phyloP scores from a whole-genome alignment of 2,329 filamentous ascomycete species.

The Epichloe sp. region DNA sequence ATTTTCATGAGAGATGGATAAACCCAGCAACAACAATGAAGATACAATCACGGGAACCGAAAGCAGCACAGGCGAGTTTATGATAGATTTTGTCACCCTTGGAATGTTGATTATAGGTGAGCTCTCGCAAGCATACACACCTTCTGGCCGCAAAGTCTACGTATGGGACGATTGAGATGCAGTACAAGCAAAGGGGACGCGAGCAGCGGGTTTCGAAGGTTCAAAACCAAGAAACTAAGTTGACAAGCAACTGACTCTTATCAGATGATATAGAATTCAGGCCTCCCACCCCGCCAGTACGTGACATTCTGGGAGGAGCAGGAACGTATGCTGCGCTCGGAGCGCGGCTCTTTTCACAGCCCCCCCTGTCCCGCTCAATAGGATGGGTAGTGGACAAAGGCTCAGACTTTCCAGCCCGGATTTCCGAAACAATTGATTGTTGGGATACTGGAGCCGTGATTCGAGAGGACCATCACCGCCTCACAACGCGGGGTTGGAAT shows the following conservation, averaged over 20 bases:
- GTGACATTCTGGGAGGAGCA: constrained; percentile 74
- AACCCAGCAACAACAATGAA: neutral
- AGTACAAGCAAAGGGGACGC: neutral
- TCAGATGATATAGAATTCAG: constrained; percentile 85
- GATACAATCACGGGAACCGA: neutral
- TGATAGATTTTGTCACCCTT: constrained; percentile 52
- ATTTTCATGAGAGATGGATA: neutral
- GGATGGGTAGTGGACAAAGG: constrained; percentile 90
- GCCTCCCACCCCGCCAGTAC: constrained; percentile 53
- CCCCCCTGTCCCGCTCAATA: constrained; percentile 49
- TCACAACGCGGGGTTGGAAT: constrained; percentile 89
- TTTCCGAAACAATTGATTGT: constrained; percentile 49
- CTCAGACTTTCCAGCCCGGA: constrained; percentile 63
- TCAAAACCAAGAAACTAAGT: neutral
- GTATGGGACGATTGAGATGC: neutral
- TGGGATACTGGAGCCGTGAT: constrained; percentile 69
- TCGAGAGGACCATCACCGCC: constrained; percentile 48
- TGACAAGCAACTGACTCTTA: neutral
- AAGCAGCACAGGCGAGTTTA: neutral
- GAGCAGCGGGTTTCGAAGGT: neutral
- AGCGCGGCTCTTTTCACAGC: constrained; percentile 79
- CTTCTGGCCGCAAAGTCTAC: neutral
- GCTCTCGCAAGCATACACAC: constrained; percentile 11
- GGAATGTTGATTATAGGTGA: constrained; percentile 65
- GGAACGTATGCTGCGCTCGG: constrained; percentile 80